Evolutionary conservation across 2,329 filamentous ascomycete genomes (phyloP).

Genomic region (Claviceps digitariae): DNA sequence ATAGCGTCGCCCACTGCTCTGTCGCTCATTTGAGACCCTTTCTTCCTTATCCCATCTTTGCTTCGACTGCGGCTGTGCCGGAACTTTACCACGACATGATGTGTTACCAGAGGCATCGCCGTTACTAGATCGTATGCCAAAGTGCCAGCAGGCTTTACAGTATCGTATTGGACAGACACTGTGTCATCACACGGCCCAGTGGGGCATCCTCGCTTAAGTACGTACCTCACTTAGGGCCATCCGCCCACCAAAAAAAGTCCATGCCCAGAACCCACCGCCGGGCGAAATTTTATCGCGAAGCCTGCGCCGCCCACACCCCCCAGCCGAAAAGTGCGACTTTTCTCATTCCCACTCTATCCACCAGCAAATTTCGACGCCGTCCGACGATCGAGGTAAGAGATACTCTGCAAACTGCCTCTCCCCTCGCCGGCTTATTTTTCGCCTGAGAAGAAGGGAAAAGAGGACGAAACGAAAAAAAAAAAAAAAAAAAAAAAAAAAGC

Average conservation of each 20-base stretch:
- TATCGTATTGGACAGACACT: too few relatives aligned
- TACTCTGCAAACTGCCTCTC: neutral
- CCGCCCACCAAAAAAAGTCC: constrained; percentile 27
- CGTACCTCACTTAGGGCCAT: constrained; percentile 25
- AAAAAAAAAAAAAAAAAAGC: neutral
- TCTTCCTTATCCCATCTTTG: too few relatives aligned
- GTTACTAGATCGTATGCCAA: too few relatives aligned
- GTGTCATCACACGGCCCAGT: neutral
- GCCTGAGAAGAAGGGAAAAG: neutral
- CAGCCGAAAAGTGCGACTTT: neutral
- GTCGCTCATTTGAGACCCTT: too few relatives aligned
- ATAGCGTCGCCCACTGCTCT: too few relatives aligned
- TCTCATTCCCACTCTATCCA: constrained; percentile 12
- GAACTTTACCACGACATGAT: too few relatives aligned
- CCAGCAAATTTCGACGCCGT: constrained; percentile 25
- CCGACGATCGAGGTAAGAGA: constrained; percentile 27
- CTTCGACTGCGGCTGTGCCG: too few relatives aligned
- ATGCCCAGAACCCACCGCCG: constrained; percentile 18
- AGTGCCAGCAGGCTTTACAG: too few relatives aligned
- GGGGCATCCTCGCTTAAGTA: constrained; percentile 15
- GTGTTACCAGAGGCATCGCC: too few relatives aligned
- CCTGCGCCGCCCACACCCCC: neutral
- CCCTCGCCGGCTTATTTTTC: neutral
- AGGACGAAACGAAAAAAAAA: too few relatives aligned
- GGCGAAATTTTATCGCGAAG: constrained; percentile 24